Base-by-base conservation (phyloP, 2,329 filamentous ascomycete species). In the Calonectria hongkongensis region DNA sequence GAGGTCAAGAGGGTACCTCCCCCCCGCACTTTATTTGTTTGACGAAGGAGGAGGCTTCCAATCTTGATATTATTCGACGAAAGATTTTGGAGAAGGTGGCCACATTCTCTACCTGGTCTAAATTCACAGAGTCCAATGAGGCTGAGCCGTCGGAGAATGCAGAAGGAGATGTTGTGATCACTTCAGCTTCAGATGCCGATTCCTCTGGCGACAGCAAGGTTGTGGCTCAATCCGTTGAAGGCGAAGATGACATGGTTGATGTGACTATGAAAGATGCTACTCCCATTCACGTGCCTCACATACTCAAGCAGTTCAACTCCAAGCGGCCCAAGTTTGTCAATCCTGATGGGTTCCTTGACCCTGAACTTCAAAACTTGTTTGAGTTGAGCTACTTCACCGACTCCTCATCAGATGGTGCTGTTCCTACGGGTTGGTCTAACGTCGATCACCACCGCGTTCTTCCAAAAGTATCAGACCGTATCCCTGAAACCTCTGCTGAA, bases 181-280 rank as follows among this genome's bases (percentile, higher is more conserved):
- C 92, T 70, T 92, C 87, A 18, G 88, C 87, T 25, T 92, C 91
- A 0, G 90, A 92, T 74, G 90, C 89, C 4, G 91, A 94, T 74
- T 93, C 92, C 4, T 92, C 92, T 4, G 90, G 89, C 12, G 94
- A 94, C 75, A 88, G 90, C 27, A 94, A 93, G 80, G 89, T 98
- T 58, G 90, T 93, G 71, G 93, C 95, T 54, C 90, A 91, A 33
- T 98, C 96, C 3, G 90, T 98, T 2, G 93, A 96, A 81, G 94
- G 95, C 12, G 96, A 98, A 82, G 96, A 98, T 73, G 95, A 95
- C 73, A 91, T 98, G 79, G 94, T 98, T 7, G 94, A 98, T 81
- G 92, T 99, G 18, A 94, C 94, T 0, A 96, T 98, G 93, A 92
- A 92, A 66, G 93, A 95, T 78, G 86, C 86, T 15, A 68, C 75